These are phyloP conservation scores for Zea luxurians DNA, from an alignment of 176 grass and related monocot genomes.

Conservation along the genomic window DNA sequence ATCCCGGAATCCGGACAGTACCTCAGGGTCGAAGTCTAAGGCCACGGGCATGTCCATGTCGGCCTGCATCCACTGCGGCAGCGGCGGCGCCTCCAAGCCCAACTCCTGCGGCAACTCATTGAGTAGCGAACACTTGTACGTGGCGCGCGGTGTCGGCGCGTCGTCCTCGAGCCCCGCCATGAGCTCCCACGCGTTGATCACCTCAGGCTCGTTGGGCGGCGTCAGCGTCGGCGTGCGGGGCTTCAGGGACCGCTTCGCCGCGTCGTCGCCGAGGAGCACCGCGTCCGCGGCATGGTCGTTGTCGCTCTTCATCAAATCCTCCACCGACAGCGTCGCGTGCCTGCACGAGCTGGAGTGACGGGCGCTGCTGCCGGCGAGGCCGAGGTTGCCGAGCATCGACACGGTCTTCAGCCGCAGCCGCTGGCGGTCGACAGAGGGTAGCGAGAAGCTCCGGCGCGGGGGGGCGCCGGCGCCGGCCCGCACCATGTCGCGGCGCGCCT, in stretches of 20 bases:
- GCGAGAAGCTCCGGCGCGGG: slow-evolving; percentile 41
- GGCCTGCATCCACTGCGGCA: slow-evolving; percentile 51
- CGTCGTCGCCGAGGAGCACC: not conserved
- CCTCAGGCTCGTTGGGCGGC: slow-evolving; percentile 63
- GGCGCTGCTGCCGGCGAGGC: slow-evolving; percentile 28
- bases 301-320: slow-evolving; percentile 40
- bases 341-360: slow-evolving; percentile 10
- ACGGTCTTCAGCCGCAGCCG: slow-evolving; percentile 30
- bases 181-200: slow-evolving; percentile 64
- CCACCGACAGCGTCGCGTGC: slow-evolving; percentile 21
- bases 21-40: slow-evolving; percentile 55
- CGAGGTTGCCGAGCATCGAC: slow-evolving; percentile 45
- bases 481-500: slow-evolving; percentile 42
- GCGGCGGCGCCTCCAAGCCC: not conserved
- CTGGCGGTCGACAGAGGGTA: slow-evolving; percentile 44
- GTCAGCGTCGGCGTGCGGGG: slow-evolving; percentile 46
- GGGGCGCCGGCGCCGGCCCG: slow-evolving; percentile 25
- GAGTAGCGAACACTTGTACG: not conserved
- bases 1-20: slow-evolving; percentile 56
- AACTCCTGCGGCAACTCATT: not conserved
- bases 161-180: slow-evolving; percentile 59
- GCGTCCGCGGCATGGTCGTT: not conserved
- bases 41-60: slow-evolving; percentile 33
- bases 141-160: slow-evolving; percentile 18
- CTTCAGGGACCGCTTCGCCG: not conserved